Percentiles rank a stretch among this genome's conserved stretches.
Evolutionary conservation across 306 rosid species (phyloP).

Genomic region (Cyclanthera cordifolia): DNA sequence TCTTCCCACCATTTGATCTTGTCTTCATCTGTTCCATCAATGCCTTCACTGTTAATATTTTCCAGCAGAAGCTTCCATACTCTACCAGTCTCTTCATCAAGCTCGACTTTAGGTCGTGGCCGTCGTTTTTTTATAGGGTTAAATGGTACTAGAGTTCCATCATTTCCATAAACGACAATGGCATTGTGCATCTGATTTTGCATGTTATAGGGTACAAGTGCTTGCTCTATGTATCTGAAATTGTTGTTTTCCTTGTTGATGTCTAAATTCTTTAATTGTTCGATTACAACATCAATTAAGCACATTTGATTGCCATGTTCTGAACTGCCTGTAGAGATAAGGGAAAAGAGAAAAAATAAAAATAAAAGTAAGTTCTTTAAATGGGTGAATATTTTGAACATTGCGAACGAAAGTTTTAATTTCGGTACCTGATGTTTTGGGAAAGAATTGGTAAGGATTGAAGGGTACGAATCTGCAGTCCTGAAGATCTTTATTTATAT

Average conservation of each 20-base stretch:
- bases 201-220: constrained; percentile 37
- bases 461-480: constrained; percentile 18
- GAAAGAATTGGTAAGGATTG: constrained; percentile 21
- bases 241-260: constrained; percentile 42
- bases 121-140: constrained; percentile 50
- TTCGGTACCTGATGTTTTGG: constrained; percentile 38
- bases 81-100: constrained; percentile 81
- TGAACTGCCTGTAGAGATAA: constrained; percentile 32
- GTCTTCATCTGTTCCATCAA: constrained; percentile 81
- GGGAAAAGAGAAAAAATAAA: constrained; percentile 6
- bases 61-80: constrained; percentile 89
- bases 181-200: constrained; percentile 33
- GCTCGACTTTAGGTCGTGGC: constrained; percentile 80
- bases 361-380: constrained; percentile 10
- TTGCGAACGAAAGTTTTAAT: constrained; percentile 3
- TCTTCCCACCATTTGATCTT: constrained; percentile 96
- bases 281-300: constrained; percentile 32
- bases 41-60: constrained; percentile 76
- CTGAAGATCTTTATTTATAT: constrained; percentile 24
- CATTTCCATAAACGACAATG: constrained; percentile 30
- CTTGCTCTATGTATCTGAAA: constrained; percentile 26
- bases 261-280: constrained; percentile 42
- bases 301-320: constrained; percentile 15
- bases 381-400: not conserved
- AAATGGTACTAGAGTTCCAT: constrained; percentile 53